Base-by-base conservation (phyloP, 179 eudicot genomes). In the Dionaea muscipula region DNA sequence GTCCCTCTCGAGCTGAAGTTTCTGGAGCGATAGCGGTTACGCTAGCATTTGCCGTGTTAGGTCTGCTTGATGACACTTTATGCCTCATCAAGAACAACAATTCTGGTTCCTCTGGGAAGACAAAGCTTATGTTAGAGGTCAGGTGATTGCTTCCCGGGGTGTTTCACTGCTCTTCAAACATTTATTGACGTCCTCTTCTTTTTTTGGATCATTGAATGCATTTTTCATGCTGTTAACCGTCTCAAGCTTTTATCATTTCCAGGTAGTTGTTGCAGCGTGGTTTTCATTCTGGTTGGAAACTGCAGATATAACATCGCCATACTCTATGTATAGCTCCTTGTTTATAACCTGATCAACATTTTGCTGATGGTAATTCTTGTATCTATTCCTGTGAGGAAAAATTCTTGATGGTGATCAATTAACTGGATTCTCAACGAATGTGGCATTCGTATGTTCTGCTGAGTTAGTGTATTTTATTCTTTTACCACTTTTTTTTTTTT, bases 281-380 rank as follows among this genome's bases (percentile, higher is more conserved):
- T 90, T 83, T 75, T 81, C 86, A 48, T 70, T 63, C 61, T 86
- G 94, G 97, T 63, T 81, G 70, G 74, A 70, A 60, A 61, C 75
- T 57, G 63, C 81, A 53, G 68, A 78, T 67, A 62, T 81, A 44
- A 67, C 97, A 46, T 78, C 97, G 48, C 97, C 94, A 20, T 90
- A 90, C 74, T 71, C 72, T 87, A 90, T 90, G 97, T 90, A 83
- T 75, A 78, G 52, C 67, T 76, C 78, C 87, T 90, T 75, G 65
- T 31, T 68, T 75, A 78, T 79, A 71, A 63, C 72, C 64, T 76
- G 71, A 63, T 72, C 70, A 53, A 66, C 76, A 69, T 70, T 73
- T 62, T 4, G 33, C 31, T 72, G 69, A 76, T 75, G 83, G 75
- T 68, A 69, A 74, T 81, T 73, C 59, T 72, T 72, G 64, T 55